Percentiles rank a stretch among this genome's conserved stretches.
phyloP scores from a whole-genome alignment of 2,329 filamentous ascomycete genomes.

The Gaeumannomyces tritici region DNA sequence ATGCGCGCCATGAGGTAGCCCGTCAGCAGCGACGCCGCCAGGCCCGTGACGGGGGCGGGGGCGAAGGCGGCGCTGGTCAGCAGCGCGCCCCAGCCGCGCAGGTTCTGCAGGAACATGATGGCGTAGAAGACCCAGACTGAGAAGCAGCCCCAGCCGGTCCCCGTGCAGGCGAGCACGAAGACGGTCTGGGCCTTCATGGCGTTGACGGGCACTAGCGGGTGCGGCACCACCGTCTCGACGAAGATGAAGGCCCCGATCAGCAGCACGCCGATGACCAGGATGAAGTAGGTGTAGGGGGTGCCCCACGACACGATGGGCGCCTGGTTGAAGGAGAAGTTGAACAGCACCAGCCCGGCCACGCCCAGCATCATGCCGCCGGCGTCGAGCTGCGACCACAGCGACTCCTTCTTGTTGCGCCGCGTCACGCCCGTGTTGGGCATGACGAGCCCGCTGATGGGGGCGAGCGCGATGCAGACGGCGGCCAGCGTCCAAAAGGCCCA shows the following conservation, averaged over 20 bases:
- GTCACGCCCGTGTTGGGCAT: conserved; percentile 11
- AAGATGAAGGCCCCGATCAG: conserved; percentile 39
- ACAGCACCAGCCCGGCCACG: conserved; percentile 38
- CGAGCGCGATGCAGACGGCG: conserved; percentile 14
- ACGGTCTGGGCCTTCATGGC: conserved; percentile 32
- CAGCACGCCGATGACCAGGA: conserved; percentile 40
- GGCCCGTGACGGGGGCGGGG: conserved; percentile 32
- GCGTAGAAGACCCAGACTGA: conserved; percentile 30
- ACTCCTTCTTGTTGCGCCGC: conserved; percentile 5
- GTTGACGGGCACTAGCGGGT: conserved; percentile 42
- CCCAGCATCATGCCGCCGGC: conserved; percentile 22
- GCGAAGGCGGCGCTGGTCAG: conserved; percentile 33
- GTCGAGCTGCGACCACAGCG: conserved; percentile 17
- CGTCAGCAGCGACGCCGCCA: conserved; percentile 32
- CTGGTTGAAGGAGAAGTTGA: conserved; percentile 53
- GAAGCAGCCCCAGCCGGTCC: conserved; percentile 30
- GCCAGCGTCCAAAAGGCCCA: conserved; percentile 32
- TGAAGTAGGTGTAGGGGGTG: conserved; percentile 37
- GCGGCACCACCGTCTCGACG: conserved; percentile 30
- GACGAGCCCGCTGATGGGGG: conserved; percentile 11
- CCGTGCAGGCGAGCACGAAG: conserved; percentile 39
- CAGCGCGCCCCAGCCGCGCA: conserved; percentile 28
- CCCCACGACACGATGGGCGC: conserved; percentile 42
- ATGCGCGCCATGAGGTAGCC: conserved; percentile 30
- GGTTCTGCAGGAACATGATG: conserved; percentile 24